Base-by-base conservation (phyloP, 441 rosid genomes). In the Populus hybrid region DNA sequence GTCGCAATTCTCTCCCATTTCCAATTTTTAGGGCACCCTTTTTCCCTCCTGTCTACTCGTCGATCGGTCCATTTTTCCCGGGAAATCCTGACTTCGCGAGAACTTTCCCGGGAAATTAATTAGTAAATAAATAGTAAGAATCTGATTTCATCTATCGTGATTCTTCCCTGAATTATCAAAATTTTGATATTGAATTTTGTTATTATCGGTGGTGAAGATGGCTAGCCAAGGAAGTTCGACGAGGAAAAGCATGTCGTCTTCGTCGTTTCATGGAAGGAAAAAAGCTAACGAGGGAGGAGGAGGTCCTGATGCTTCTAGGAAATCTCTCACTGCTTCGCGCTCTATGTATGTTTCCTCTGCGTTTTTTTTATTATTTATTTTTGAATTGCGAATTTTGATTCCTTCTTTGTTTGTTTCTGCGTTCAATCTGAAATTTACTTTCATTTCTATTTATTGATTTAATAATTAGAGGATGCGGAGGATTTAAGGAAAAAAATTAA, bases 191-290 rank as follows among this genome's bases (percentile, higher is more conserved):
- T 64, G 69, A 50, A 35, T 82, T 74, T 74, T 45, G 66, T 64
- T 67, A 21, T 66, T 76, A 31, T 23, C 16, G 72, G n/a, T 69
- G 76, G 72, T 12, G 78, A 76, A 86, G 74, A 93, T 94, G 99
- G 86, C 93, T 16, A 87, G 87, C 84, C 97, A 92, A 81, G 89
- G 89, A 59, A 93, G 94, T 77, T 81, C 94, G 59, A 85, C 97
- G 31, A 87, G 98, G 84, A 88, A 84, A 74, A 93, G 92, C 69
- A 24, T 85, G 72, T 88, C 98, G 64, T n/a, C 90, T 0, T 88
- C 97, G 21, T 72, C 76, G 38, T 29, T 78, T 20, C 82, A 76
- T 45, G 87, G 83, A 64, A 91, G 85, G 90, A 96, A 88, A 83
- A 90, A 88, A 73, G 45, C 84, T 23, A 76, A 83, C 74, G 97